phyloP scores from a whole-genome alignment of 75 land plant genomes.

The Adiantum capillusveneris region DNA sequence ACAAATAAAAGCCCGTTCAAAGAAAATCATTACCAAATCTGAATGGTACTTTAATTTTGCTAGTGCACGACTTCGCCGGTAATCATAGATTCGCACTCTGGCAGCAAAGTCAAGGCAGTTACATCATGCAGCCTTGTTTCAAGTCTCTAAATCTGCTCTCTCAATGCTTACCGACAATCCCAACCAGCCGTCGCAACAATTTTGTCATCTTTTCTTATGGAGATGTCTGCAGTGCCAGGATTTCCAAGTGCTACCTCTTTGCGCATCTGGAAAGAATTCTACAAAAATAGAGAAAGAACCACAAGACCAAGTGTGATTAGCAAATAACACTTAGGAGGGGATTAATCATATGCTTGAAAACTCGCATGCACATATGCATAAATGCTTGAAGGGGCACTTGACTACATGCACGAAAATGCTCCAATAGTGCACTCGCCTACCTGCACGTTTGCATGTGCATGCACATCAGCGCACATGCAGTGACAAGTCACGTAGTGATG shows the following conservation, averaged over 20 bases:
- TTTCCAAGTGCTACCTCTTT: slow-evolving; percentile 56
- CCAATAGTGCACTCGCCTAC: too few species aligned
- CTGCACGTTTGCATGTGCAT: too few species aligned
- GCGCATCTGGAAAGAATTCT: neutral
- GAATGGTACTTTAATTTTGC: slow-evolving; percentile 77
- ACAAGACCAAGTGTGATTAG: too few species aligned
- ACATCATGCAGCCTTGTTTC: neutral
- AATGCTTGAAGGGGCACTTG: too few species aligned
- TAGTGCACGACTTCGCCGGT: slow-evolving; percentile 55
- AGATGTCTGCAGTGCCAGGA: slow-evolving; percentile 65
- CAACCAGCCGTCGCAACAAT: slow-evolving; percentile 96
- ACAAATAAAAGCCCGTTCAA: too few species aligned
- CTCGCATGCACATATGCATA: too few species aligned
- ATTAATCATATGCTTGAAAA: too few species aligned
- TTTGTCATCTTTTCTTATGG: slow-evolving; percentile 65
- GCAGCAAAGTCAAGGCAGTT: neutral
- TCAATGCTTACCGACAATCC: slow-evolving; percentile 67
- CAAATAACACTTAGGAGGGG: too few species aligned
- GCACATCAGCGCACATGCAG: too few species aligned
- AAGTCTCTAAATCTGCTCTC: neutral
- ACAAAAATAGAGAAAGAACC: too few species aligned
- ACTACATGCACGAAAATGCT: too few species aligned
- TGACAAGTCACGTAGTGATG: too few species aligned
- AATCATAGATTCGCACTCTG: slow-evolving; percentile 82
- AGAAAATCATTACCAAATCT: slow-evolving; percentile 39